Conservation (phyloP, 129 eudicot species). For the Centrapalus pauciflorus region DNA sequence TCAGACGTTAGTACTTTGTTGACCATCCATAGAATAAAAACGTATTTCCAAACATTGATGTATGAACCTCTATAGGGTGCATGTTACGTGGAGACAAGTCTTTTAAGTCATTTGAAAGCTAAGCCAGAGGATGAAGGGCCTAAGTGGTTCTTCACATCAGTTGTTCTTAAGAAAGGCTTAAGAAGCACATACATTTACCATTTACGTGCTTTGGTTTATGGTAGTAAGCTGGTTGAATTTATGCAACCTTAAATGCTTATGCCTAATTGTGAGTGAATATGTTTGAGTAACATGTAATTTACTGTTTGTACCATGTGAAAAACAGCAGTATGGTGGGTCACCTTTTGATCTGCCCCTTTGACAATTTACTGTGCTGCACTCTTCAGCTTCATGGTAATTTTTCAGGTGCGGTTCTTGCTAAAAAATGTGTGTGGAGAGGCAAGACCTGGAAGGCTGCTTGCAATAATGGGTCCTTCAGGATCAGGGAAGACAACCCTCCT, state of each 20-base stretch:
- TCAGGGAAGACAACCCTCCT: conserved; percentile 98
- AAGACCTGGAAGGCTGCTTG: conserved; percentile 94
- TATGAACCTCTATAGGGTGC: background rate
- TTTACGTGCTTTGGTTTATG: background rate
- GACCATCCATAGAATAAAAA: background rate
- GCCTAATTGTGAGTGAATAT: background rate
- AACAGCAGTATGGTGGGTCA: background rate
- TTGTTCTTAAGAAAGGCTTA: background rate
- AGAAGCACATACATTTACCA: background rate
- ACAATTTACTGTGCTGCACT: background rate
- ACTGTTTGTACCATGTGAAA: background rate
- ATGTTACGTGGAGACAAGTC: background rate
- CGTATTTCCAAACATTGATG: background rate
- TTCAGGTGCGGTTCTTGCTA: conserved; percentile 74
- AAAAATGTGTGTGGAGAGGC: conserved; percentile 95
- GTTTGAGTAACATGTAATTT: conserved; percentile 4
- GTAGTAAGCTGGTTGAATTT: background rate
- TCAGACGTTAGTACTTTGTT: background rate
- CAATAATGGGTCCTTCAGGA: conserved; percentile 98
- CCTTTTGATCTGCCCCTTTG: background rate
- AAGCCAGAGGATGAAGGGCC: background rate
- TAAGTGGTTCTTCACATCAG: background rate
- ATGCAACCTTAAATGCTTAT: background rate
- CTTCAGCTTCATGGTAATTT: background rate
- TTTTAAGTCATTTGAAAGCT: background rate